Evolutionary conservation across 805 yeast genomes (phyloP).

Genomic region (Groenewaldozyma salmanticensis): DNA sequence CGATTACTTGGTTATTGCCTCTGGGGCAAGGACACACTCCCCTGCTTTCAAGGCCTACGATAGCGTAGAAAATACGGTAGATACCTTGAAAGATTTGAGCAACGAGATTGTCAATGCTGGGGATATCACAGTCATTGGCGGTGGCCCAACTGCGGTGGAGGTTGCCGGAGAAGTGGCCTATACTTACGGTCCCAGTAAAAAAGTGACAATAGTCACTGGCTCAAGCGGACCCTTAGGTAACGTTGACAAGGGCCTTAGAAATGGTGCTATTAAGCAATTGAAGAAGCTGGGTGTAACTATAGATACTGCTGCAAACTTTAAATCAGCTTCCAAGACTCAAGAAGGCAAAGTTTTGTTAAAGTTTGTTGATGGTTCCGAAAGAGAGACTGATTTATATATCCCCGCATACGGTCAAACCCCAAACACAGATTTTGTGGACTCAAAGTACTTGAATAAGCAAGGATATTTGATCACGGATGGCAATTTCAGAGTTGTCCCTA

Average conservation of each 20-base stretch:
- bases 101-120: slow-evolving; percentile 28
- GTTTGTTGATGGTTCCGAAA: slow-evolving; percentile 10
- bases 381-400: slow-evolving; percentile 12
- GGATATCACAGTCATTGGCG: slow-evolving; percentile 39
- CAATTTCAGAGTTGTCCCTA: slow-evolving; percentile 8
- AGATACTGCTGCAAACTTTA: slow-evolving; percentile 7
- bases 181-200: slow-evolving; percentile 27
- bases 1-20: slow-evolving; percentile 14
- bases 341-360: slow-evolving; percentile 6
- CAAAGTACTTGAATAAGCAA: slow-evolving; percentile 6
- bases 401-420: slow-evolving; percentile 13
- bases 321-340: slow-evolving; percentile 1
- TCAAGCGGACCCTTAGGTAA: slow-evolving; percentile 10
- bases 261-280: slow-evolving; percentile 11
- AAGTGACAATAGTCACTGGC: slow-evolving; percentile 23
- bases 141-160: slow-evolving; percentile 46
- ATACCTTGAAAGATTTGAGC: slow-evolving; percentile 3
- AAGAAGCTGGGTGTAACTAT: slow-evolving; percentile 14
- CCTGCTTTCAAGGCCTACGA: slow-evolving; percentile 11
- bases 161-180: slow-evolving; percentile 39
- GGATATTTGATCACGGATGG: slow-evolving; percentile 13
- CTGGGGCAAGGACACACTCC: slow-evolving; percentile 12
- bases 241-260: slow-evolving; percentile 9
- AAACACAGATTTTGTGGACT: slow-evolving; percentile 13
- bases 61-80: slow-evolving; percentile 5